Evolutionary conservation across 129 eudicot genomes (phyloP), one percentile per base, ranked within the genome.

Genomic region (Flaveria trinervia): DNA sequence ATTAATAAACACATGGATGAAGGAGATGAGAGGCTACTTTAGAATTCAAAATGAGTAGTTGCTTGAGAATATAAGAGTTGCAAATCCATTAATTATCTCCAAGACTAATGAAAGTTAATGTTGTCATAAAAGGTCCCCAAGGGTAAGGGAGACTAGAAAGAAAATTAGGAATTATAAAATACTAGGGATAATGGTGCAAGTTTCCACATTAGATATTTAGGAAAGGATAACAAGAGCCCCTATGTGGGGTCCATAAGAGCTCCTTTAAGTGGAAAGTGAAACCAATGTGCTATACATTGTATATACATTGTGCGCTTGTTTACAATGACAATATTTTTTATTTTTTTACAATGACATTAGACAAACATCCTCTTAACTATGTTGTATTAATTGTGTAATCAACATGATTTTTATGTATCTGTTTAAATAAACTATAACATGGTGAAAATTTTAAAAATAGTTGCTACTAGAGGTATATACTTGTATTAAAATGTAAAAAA

Each of bases 241-340:
- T 28, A 26, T 28, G 43, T 28, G 41, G 65, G 65, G 68, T 14
- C 68, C 68, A 61, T 25, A 61, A 28, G 11, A 61, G 44, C 68
- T 26, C 1, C 43, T 26, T 61, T 25, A 25, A 61, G 68, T 14
- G 68, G 43, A 61, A 61, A 61, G 43, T 13, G 41, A 61, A 61
- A 61, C 65, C 68, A 26, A 30, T 26, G 68, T 25, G 68, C 68
- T 26, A 15, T 61, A 14, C 36, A 12, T 61, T 26, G 43, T 26
- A 15, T 61, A 15, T 61, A 14, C 36, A 25, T 61, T 12, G 43
- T 26, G 36, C 68, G 43, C 41, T 61, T 23, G 39, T 26, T 13
- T n/a, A 57, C 65, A 12, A 60, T 26, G 16, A 10, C 39, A 61
- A 12, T 25, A 20, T 20, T 20, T 20, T 20, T 20, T 20, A 20